These are phyloP conservation scores for Coriaria nepalensis DNA, from an alignment of 306 rosid genomes.

Conservation along the genomic window DNA sequence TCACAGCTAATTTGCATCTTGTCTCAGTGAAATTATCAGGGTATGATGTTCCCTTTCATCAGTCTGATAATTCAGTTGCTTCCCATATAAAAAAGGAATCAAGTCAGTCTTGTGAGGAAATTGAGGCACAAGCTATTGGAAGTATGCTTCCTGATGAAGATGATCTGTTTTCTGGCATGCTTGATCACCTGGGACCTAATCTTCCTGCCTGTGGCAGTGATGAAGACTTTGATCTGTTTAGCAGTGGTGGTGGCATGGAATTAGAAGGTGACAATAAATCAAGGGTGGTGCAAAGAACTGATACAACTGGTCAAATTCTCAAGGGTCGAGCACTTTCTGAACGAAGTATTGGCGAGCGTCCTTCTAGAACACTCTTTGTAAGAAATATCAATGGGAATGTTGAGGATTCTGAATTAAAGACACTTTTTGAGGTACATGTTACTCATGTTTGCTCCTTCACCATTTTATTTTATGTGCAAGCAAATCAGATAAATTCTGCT, in stretches of 20 bases:
- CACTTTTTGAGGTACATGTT: conserved; percentile 30
- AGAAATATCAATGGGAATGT: conserved; percentile 35
- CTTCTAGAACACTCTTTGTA: conserved; percentile 34
- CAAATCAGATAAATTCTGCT: background rate
- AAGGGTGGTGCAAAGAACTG: conserved; percentile 15
- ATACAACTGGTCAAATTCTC: conserved; percentile 21
- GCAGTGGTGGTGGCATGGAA: conserved; percentile 41
- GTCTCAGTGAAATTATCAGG: conserved; percentile 16
- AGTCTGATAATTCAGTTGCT: conserved; percentile 31
- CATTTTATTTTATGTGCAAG: conserved; percentile 1
- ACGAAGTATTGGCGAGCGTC: conserved; percentile 31
- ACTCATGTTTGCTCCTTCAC: no score
- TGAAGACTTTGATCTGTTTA: conserved; percentile 33
- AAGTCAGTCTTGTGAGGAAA: conserved; percentile 28
- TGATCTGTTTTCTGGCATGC: conserved; percentile 27
- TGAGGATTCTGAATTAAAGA: conserved; percentile 32
- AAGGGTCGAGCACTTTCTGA: conserved; percentile 18
- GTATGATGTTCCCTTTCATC: conserved; percentile 19
- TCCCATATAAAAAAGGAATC: conserved; percentile 29
- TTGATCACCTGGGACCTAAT: conserved; percentile 22
- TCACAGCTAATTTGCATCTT: conserved; percentile 4
- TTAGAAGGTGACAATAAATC: conserved; percentile 23
- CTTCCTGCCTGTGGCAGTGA: conserved; percentile 20
- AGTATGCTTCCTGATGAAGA: conserved; percentile 36
- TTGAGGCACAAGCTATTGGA: conserved; percentile 38